Percentiles rank a stretch among this genome's conserved stretches.
Conservation (phyloP, 805 yeast species). For the Myxozyma sirexii region DNA sequence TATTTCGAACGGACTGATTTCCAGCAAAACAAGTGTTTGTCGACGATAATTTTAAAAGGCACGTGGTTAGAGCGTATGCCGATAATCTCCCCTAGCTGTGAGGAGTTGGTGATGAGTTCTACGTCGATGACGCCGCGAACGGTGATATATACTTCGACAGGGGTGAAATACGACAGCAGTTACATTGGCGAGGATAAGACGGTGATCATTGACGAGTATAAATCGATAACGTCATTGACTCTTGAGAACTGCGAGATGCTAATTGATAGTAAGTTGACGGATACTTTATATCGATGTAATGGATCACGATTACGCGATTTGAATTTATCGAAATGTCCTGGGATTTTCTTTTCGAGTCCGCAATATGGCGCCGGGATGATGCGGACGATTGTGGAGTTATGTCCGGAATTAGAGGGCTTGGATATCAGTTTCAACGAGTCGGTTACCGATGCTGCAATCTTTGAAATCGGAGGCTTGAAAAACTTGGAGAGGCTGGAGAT, state of each 20-base stretch:
- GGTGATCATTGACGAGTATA: constrained; percentile 12
- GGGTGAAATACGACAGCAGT: constrained; percentile 15
- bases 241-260: constrained; percentile 17
- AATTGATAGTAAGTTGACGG: constrained; percentile 13
- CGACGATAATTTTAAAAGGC: constrained; percentile 1
- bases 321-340: constrained; percentile 10
- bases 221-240: background rate
- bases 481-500: constrained; percentile 13
- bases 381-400: constrained; percentile 5
- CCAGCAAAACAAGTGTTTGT: background rate
- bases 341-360: constrained; percentile 10
- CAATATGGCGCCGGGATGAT: constrained; percentile 8
- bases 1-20: constrained; percentile 22
- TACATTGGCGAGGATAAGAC: constrained; percentile 8
- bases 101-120: background rate
- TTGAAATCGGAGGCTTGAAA: constrained; percentile 3
- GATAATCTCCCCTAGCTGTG: constrained; percentile 9
- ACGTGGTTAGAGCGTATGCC: constrained; percentile 24
- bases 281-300: constrained; percentile 14
- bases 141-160: constrained; percentile 2
- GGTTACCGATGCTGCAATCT: constrained; percentile 4
- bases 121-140: constrained; percentile 15
- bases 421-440: constrained; percentile 13
- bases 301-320: constrained; percentile 4
- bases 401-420: constrained; percentile 9